phyloP scores from a whole-genome alignment of 106 monocot species.

The Agapanthus africanus region DNA sequence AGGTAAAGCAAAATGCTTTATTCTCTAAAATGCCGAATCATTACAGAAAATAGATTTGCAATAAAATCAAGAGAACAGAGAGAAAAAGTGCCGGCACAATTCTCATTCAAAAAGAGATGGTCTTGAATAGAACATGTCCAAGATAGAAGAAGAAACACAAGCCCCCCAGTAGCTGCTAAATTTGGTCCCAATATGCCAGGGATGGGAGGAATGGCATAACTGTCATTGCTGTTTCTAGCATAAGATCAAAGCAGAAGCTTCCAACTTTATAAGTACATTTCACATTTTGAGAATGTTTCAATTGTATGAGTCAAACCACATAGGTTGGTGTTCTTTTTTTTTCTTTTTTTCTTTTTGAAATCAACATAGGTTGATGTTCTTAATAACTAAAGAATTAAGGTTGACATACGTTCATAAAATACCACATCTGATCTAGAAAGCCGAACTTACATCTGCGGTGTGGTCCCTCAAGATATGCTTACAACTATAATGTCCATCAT shows the following conservation, averaged over 20 bases:
- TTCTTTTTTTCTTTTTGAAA: too few species aligned
- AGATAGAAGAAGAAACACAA: neutral
- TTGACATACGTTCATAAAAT: neutral
- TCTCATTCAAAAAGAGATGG: neutral
- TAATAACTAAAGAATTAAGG: neutral
- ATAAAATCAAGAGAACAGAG: neutral
- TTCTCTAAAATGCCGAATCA: neutral
- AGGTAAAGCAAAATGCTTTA: neutral
- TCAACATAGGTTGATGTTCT: neutral
- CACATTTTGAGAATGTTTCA: neutral
- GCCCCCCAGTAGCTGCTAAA: too few species aligned
- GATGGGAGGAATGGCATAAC: neutral
- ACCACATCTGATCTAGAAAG: too few species aligned
- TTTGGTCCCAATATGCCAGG: too few species aligned
- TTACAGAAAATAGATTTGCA: neutral
- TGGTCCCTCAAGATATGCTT: conserved; percentile 76
- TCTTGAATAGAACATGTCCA: neutral
- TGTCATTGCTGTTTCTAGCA: neutral
- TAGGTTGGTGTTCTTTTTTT: too few species aligned
- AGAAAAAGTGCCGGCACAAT: neutral
- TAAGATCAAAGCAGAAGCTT: neutral
- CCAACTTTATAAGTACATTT: neutral
- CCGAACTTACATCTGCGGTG: conserved; percentile 63
- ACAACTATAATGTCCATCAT: conserved; percentile 77
- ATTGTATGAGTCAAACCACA: neutral